Conservation (phyloP, 768 basidiomycete species). For the Lactarius akahatsu region DNA sequence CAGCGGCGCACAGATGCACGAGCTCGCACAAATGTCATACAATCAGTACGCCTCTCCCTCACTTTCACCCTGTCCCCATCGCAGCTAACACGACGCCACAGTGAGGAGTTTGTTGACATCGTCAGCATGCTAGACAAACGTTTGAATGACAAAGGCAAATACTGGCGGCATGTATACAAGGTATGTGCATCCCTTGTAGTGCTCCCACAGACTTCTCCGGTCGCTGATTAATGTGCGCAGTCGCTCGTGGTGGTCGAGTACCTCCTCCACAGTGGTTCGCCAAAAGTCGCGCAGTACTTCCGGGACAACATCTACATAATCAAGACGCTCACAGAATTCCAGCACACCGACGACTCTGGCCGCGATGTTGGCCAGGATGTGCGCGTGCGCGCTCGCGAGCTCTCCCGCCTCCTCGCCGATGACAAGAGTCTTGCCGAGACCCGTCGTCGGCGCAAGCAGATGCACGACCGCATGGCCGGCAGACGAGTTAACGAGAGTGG, state of each 20-base stretch:
- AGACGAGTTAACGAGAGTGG: constrained; percentile 38
- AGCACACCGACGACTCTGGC: constrained; percentile 87
- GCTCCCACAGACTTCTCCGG: background rate
- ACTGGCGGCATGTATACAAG: constrained; percentile 99
- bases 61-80: constrained; percentile 31
- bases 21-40: constrained; percentile 91
- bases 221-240: constrained; percentile 37
- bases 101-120: constrained; percentile 93
- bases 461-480: constrained; percentile 88
- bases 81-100: constrained; percentile 26
- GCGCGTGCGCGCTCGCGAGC: constrained; percentile 94
- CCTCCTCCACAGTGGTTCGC: constrained; percentile 88
- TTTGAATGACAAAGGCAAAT: constrained; percentile 97
- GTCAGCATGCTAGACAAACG: constrained; percentile 99
- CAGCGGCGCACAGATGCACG: constrained; percentile 95
- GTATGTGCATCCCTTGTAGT: constrained; percentile 40
- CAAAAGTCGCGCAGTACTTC: constrained; percentile 96
- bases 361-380: constrained; percentile 96
- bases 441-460: constrained; percentile 71
- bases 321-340: constrained; percentile 98
- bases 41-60: constrained; percentile 65
- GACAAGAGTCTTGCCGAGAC: constrained; percentile 75
- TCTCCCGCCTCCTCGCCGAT: constrained; percentile 87
- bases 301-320: constrained; percentile 93
- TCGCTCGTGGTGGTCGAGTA: constrained; percentile 91